Conservation (phyloP, 2,329 filamentous ascomycete genomes). For the Hypomyces perniciosus region DNA sequence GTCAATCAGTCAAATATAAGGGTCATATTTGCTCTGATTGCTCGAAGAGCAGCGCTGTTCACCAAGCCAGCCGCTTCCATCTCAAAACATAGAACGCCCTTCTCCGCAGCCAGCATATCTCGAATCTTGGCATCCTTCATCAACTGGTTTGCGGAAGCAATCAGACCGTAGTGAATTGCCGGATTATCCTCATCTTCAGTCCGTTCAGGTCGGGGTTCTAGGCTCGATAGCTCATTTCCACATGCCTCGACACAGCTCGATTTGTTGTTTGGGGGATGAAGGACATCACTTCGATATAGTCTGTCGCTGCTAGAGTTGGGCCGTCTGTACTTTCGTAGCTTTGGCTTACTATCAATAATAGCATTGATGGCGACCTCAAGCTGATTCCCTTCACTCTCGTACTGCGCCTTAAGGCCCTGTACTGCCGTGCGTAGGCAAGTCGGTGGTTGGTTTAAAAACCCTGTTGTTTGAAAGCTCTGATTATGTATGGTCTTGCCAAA, state of each 20-base stretch:
- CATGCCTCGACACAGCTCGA: not conserved
- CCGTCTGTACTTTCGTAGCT: slow-evolving; percentile 9
- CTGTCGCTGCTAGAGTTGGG: slow-evolving; percentile 3
- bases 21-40: too few relatives aligned
- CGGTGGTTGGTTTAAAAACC: slow-evolving; percentile 15
- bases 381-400: slow-evolving; percentile 12
- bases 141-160: slow-evolving; percentile 13
- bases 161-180: too few relatives aligned
- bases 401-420: not conserved
- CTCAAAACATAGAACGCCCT: slow-evolving; percentile 19
- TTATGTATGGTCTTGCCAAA: slow-evolving; percentile 18
- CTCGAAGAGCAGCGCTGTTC: too few relatives aligned
- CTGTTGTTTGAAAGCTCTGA: slow-evolving; percentile 12
- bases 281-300: slow-evolving; percentile 3
- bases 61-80: slow-evolving; percentile 28
- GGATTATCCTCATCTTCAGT: slow-evolving; percentile 6
- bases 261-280: slow-evolving; percentile 1
- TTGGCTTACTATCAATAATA: slow-evolving; percentile 1
- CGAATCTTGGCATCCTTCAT: slow-evolving; percentile 18
- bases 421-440: slow-evolving; percentile 7
- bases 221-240: not conserved
- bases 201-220: not conserved
- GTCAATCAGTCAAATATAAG: too few relatives aligned
- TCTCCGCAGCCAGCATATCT: slow-evolving; percentile 18
- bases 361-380: not conserved